Evolutionary conservation across 2,329 filamentous ascomycete species (phyloP).

Genomic region (Phialophora expanda): DNA sequence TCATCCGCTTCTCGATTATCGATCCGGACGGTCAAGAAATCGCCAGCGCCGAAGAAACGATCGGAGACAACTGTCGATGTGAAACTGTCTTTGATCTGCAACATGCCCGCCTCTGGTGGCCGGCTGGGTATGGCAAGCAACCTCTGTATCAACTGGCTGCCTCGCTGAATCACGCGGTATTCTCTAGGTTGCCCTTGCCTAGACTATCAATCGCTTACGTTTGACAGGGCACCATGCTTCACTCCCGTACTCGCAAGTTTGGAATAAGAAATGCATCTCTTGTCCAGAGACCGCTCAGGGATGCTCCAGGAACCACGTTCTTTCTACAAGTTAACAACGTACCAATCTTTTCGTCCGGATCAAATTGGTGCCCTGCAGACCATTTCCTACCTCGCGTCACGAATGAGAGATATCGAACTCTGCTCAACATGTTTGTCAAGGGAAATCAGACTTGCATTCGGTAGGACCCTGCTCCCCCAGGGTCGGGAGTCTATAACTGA

Average conservation of each 20-base stretch:
- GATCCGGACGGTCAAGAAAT: no score
- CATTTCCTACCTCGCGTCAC: slow-evolving; percentile 62
- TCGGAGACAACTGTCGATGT: background rate
- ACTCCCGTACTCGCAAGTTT: no score
- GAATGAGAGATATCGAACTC: slow-evolving; percentile 60
- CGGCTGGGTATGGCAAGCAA: background rate
- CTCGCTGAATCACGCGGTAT: background rate
- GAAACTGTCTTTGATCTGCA: background rate
- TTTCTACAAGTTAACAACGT: slow-evolving; percentile 69
- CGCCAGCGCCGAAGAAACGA: background rate
- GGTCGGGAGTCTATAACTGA: no score
- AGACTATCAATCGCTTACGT: background rate
- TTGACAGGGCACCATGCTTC: no score
- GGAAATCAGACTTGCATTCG: background rate
- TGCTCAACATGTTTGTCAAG: slow-evolving; percentile 53
- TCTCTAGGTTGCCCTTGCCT: background rate
- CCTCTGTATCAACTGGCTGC: background rate
- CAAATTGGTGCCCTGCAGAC: slow-evolving; percentile 70
- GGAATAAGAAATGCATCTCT: background rate
- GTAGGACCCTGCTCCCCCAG: no score
- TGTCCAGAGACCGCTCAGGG: background rate
- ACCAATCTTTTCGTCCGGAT: slow-evolving; percentile 70
- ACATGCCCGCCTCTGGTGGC: background rate
- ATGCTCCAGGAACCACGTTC: slow-evolving; percentile 62
- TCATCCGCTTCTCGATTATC: no score